phyloP scores from a whole-genome alignment of 345 rosid genomes.

The Eucalyptus curtisii region DNA sequence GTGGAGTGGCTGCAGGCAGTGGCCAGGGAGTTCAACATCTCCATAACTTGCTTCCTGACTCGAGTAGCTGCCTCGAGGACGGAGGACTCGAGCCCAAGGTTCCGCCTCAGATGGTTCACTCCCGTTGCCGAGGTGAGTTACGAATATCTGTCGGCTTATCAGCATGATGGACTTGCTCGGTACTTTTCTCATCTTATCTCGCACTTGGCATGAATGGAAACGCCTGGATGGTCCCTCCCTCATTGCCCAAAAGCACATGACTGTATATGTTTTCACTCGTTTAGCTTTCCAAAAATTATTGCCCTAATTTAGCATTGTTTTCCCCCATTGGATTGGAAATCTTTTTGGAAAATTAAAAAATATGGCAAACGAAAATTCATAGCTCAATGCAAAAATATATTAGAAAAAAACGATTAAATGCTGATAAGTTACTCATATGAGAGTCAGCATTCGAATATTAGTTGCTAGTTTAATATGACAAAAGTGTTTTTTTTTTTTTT shows the following conservation, averaged over 20 bases:
- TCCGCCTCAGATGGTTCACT: constrained; percentile 63
- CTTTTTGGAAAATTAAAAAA: neutral
- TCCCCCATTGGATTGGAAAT: neutral
- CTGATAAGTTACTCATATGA: neutral
- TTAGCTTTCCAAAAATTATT: neutral
- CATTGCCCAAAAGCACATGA: neutral
- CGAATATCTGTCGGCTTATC: neutral
- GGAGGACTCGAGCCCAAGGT: constrained; percentile 11
- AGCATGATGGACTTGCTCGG: neutral
- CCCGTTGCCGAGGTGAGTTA: constrained; percentile 25
- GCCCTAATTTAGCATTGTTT: neutral
- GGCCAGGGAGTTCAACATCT: constrained; percentile 45
- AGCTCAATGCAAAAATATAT: neutral
- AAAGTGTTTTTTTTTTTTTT: no score
- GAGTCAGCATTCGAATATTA: neutral
- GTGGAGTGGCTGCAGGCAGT: constrained; percentile 59
- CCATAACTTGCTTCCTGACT: constrained; percentile 36
- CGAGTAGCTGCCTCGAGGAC: neutral
- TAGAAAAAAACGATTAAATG: neutral
- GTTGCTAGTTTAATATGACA: neutral
- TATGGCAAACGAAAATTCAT: neutral
- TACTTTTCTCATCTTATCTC: neutral
- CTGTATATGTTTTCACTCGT: neutral
- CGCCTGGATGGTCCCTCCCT: neutral
- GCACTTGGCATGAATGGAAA: neutral